Base-by-base conservation (phyloP, 306 rosid species). In the Sechiopsis laciniata region DNA sequence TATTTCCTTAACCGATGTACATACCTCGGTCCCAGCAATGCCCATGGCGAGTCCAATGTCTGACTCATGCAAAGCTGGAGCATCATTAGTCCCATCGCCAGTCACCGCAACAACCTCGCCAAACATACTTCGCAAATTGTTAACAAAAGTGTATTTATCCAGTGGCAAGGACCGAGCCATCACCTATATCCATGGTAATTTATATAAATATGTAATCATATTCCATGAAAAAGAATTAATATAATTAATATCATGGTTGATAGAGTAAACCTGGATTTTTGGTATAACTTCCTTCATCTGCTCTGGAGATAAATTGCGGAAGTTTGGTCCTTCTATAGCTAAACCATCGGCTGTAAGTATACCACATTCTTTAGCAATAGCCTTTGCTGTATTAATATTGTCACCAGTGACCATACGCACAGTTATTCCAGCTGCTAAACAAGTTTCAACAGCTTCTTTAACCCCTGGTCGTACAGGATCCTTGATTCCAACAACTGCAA, bases 11-110 rank as follows among this genome's bases (percentile, higher is more conserved):
- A 65, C 63, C 60, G 42, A 79, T 80, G 77, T 32, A 79, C 82
- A 51, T 17, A 90, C 99, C 96, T 94, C 96, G 0, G 97, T 91
- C 78, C 99, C 99, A 24, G 96, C 97, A 80, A 94, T 91, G 74
- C 99, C 99, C 99, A 94, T 94, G 56, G 99, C 92, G 78, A 94
- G 96, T 80, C 99, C 99, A 70, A 94, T 94, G 84, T 94, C 96
- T 48, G 99, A 73, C 83, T 94, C 99, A 67, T 78, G 91, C 87
- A 94, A 79, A 70, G 99, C 99, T 71, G 97, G 99, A 61, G 99
- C 99, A 57, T 94, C 99, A 58, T 91, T 91, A 71, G 95, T 91
- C 78, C 99, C 99, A 78, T 94, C 99, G 0, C 99, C 99, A 42
- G 97, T 94, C 71, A 94, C 99, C 35, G 99, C 97, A 56, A 94